Base-by-base conservation (phyloP, 768 basidiomycete genomes). In the Mycena kentingensis region DNA sequence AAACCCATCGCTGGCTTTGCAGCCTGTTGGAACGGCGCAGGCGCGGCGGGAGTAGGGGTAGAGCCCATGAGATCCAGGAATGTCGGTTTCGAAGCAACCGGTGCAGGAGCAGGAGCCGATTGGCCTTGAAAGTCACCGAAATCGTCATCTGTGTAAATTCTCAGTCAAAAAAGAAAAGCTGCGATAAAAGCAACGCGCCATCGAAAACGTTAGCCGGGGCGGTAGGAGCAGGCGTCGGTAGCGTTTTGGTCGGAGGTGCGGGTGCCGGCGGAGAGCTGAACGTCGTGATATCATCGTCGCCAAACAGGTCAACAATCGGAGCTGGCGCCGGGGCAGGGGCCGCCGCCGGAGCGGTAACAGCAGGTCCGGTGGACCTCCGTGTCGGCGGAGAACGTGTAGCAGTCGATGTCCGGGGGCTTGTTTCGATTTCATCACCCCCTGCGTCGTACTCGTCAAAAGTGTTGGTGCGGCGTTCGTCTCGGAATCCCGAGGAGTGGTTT, bases 391-490 rank as follows among this genome's bases (percentile, higher is more conserved):
- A 61, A 19, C 71, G 63, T 38, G 76, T 34, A 19, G 74, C 74
- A 54, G 68, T 75, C 46, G 77, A 55, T 65, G 71, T 55, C 36
- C 64, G 65, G 38, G 67, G 56, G 16, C 52, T 59, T 13, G 66
- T 49, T 16, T 68, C 55, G 28, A 74, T 65, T 56, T 96, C 93
- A 54, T 98, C 95, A 52, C 93, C 93, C 2, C 96, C 96, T 12
- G 96, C 97, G 59, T 96, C 90, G 68, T 99, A 99, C 67, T 98
- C 95, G 63, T 98, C 95, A 59, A 84, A 98, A 22, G 81, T 80
- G 49, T 76, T 73, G 15, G 82, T 72, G 34, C 82, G 69, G 7
- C 69, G 67, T 27, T 70, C 74, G 55, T 92, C 89, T 45, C 80
- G 75, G 71, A 88, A 90, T 2, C 78, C 78, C n/a, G 60, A 45